A percentile compares a stretch with the other conserved stretches of the same genome.
phyloP scores from a whole-genome alignment of 176 grass and related monocot genomes.

The Chloris gayana region DNA sequence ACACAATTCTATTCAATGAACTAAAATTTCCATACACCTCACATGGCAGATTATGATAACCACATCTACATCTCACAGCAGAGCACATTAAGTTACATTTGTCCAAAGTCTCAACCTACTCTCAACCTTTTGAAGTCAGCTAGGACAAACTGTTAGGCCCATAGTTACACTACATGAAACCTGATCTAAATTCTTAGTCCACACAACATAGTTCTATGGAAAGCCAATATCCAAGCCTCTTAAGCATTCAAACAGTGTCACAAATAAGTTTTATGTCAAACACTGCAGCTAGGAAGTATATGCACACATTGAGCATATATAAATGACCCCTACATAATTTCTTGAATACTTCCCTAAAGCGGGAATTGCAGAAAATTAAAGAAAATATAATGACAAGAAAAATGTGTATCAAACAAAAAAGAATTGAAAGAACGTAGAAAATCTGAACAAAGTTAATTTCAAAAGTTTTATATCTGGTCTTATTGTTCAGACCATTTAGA shows the following conservation, averaged over 20 bases:
- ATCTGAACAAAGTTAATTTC: conserved; percentile 11
- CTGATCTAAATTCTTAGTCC: too few relatives aligned
- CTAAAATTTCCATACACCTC: neutral
- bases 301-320: neutral
- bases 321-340: conserved; percentile 11
- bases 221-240: too few relatives aligned
- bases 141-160: neutral
- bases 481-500: conserved; percentile 57
- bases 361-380: conserved; percentile 9
- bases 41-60: conserved; percentile 9
- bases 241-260: neutral
- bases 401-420: conserved; percentile 5
- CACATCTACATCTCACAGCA: neutral
- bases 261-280: neutral
- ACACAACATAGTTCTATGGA: too few relatives aligned
- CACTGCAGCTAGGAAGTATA: neutral
- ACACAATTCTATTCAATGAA: neutral
- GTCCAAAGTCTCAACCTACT: neutral
- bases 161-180: neutral
- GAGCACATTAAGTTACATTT: neutral
- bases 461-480: conserved; percentile 18
- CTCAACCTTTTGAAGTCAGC: neutral
- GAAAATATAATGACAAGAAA: neutral
- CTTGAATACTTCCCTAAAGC: neutral
- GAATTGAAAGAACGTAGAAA: conserved; percentile 33